Evolutionary conservation across 2,329 filamentous ascomycete species (phyloP).

Genomic region (Fusarium oligoseptatum): DNA sequence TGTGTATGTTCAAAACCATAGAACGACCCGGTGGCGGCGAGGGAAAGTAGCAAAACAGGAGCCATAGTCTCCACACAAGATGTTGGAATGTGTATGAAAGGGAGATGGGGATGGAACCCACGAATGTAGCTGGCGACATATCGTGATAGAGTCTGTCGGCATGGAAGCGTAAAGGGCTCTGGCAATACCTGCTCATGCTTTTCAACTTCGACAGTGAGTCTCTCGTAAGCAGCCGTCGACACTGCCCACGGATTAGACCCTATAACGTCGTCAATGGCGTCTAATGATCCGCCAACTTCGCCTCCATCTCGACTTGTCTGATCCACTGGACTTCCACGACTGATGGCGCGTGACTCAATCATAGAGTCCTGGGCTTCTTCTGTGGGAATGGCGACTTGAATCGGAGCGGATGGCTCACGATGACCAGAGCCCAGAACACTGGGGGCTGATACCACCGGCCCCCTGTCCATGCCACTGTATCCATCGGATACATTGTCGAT

Average conservation of each 20-base stretch:
- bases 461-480: not conserved
- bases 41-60: not conserved
- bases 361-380: not conserved
- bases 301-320: not conserved
- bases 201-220: not conserved
- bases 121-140: constrained; percentile 2
- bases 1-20: not conserved
- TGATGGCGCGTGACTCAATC: not conserved
- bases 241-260: not conserved
- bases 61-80: not conserved
- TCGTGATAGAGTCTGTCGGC: not conserved
- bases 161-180: not conserved
- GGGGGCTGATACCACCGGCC: not conserved
- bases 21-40: not conserved
- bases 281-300: not conserved
- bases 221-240: not conserved
- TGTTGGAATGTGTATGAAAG: not conserved
- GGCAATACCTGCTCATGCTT: not conserved
- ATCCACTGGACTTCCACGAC: not conserved
- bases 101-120: constrained; percentile 1
- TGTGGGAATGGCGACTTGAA: not conserved
- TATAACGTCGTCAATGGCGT: not conserved
- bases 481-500: not conserved
- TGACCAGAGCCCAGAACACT: not conserved
- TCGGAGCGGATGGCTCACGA: not conserved